Conservation (phyloP, 371 early-diverging fungal genomes). For the Mortierella sp. region DNA sequence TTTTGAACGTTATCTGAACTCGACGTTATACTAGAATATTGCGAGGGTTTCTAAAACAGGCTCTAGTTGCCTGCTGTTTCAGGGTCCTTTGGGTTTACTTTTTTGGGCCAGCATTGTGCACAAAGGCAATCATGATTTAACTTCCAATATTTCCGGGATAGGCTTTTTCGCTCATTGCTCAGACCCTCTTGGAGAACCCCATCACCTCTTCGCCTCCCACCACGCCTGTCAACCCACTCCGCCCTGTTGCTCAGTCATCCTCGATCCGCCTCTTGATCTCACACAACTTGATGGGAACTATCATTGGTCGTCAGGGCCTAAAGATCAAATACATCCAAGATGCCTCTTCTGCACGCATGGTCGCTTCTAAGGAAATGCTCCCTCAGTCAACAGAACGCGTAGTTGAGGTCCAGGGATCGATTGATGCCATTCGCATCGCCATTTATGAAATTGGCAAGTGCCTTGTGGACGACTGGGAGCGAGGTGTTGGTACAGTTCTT, state of each 20-base stretch:
- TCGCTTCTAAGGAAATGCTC: constrained; percentile 86
- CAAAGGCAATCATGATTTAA: not conserved
- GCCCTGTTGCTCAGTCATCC: constrained; percentile 54
- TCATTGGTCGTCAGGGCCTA: constrained; percentile 88
- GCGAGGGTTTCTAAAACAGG: not conserved
- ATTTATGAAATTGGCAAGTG: constrained; percentile 82
- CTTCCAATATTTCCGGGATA: constrained; percentile 25
- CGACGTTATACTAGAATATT: not conserved
- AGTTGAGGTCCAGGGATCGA: constrained; percentile 83
- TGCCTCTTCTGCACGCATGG: constrained; percentile 82
- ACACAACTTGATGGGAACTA: constrained; percentile 88
- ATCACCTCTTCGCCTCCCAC: constrained; percentile 64
- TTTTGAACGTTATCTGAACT: too few species aligned
- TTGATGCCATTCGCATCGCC: constrained; percentile 79
- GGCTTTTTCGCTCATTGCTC: constrained; percentile 84
- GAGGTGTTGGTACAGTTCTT: constrained; percentile 76
- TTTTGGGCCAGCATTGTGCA: not conserved
- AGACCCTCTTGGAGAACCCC: constrained; percentile 85
- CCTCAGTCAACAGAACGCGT: constrained; percentile 90
- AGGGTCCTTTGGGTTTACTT: not conserved
- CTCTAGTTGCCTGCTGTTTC: not conserved
- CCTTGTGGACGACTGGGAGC: constrained; percentile 78
- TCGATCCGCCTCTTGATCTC: constrained; percentile 84
- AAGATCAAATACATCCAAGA: constrained; percentile 93
- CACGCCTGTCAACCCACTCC: constrained; percentile 60